Conservation (phyloP, 2,329 filamentous ascomycete genomes). For the Daldinia sp. region DNA sequence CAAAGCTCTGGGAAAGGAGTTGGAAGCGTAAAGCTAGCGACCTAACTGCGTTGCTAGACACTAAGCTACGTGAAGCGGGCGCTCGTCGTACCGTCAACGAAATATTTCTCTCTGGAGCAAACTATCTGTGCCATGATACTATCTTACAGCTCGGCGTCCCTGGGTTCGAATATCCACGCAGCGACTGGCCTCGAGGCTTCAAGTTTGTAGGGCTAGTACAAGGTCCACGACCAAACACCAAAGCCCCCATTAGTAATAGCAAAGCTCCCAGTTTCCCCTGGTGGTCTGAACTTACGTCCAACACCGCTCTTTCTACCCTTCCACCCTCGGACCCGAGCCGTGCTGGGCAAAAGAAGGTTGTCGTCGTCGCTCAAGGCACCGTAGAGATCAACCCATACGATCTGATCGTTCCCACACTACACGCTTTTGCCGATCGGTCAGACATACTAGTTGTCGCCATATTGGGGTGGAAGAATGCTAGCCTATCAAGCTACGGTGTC, state of each 20-base stretch:
- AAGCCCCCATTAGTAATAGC: background rate
- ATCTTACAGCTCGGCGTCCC: slow-evolving; percentile 56
- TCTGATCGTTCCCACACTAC: slow-evolving; percentile 55
- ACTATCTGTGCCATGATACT: slow-evolving; percentile 53
- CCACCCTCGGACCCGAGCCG: slow-evolving; percentile 11
- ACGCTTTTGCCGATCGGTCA: slow-evolving; percentile 46
- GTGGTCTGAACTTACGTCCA: slow-evolving; percentile 53
- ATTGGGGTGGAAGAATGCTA: slow-evolving; percentile 53
- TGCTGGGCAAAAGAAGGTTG: slow-evolving; percentile 47
- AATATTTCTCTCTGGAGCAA: slow-evolving; percentile 52
- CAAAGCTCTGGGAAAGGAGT: slow-evolving; percentile 47
- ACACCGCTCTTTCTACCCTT: slow-evolving; percentile 38
- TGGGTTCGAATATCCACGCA: slow-evolving; percentile 55
- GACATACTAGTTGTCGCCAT: slow-evolving; percentile 54
- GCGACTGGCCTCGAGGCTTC: slow-evolving; percentile 54
- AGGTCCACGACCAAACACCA: slow-evolving; percentile 20
- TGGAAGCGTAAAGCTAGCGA: slow-evolving; percentile 46
- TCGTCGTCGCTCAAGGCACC: slow-evolving; percentile 57
- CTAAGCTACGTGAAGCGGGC: slow-evolving; percentile 49
- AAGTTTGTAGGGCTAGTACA: slow-evolving; percentile 54
- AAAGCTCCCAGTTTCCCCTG: slow-evolving; percentile 47
- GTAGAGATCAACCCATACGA: slow-evolving; percentile 55
- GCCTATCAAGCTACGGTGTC: slow-evolving; percentile 34
- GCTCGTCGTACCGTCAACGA: slow-evolving; percentile 40
- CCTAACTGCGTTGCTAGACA: slow-evolving; percentile 48